phyloP scores from a whole-genome alignment of 1,284 basidiomycete species.

The Cutaneotrichosporon spelunceum region DNA sequence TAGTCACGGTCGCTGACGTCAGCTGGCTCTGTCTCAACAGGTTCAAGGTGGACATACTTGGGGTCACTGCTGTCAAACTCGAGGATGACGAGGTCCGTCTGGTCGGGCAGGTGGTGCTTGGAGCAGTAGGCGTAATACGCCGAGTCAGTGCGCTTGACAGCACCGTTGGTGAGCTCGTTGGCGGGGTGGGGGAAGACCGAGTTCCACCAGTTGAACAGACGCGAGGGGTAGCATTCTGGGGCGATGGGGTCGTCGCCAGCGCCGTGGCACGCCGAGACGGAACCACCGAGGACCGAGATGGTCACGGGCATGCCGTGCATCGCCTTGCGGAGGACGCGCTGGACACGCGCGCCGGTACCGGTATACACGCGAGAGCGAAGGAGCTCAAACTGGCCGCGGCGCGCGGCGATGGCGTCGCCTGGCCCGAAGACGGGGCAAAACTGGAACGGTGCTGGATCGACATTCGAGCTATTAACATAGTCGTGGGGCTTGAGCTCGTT shows the following conservation, averaged over 20 bases:
- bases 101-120: conserved; percentile 83
- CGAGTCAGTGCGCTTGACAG: conserved; percentile 80
- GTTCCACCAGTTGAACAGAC: conserved; percentile 94
- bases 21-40: conserved; percentile 6
- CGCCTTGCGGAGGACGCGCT: conserved; percentile 77
- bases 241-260: conserved; percentile 87
- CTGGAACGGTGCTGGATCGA: conserved; percentile 69
- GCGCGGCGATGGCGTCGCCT: conserved; percentile 69
- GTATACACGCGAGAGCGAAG: conserved; percentile 72
- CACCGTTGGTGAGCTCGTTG: conserved; percentile 91
- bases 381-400: conserved; percentile 73
- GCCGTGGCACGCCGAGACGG: conserved; percentile 91
- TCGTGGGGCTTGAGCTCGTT: conserved; percentile 47
- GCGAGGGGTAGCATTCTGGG: conserved; percentile 78
- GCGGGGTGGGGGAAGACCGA: conserved; percentile 88
- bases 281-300: conserved; percentile 84
- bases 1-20: conserved; percentile 62
- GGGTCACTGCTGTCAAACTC: conserved; percentile 87
- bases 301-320: conserved; percentile 81
- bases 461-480: conserved; percentile 53
- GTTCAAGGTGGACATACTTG: conserved; percentile 58
- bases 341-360: conserved; percentile 78
- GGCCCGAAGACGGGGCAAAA: conserved; percentile 87
- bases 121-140: conserved; percentile 91
- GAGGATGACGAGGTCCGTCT: conserved; percentile 85